Evolutionary conservation across 495 filamentous ascomycete species (phyloP).

Genomic region (Daldinia concentrica): DNA sequence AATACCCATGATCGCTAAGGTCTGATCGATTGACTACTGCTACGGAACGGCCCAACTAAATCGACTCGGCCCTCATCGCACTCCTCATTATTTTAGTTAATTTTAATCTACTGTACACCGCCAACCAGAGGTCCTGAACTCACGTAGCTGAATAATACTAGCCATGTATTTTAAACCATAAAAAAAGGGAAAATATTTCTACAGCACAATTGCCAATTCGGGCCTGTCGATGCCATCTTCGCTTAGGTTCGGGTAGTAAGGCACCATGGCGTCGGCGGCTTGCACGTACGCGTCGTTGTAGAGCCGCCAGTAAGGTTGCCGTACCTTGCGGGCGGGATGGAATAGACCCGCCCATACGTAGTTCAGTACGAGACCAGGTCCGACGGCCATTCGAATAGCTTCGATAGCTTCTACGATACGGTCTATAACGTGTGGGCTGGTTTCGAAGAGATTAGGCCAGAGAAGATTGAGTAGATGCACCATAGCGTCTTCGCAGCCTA

Average conservation of each 20-base stretch:
- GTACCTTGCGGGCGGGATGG: conserved; percentile 93
- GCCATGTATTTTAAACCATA: neutral
- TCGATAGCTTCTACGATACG: conserved; percentile 96
- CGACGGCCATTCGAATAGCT: conserved; percentile 93
- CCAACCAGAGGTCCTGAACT: conserved; percentile 17
- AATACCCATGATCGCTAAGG: neutral
- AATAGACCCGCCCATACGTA: conserved; percentile 98
- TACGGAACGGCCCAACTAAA: neutral
- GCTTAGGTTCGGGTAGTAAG: conserved; percentile 88
- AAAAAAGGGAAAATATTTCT: conserved; percentile 45
- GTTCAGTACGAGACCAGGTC: conserved; percentile 90
- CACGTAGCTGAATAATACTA: conserved; percentile 16
- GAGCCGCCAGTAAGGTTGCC: conserved; percentile 90
- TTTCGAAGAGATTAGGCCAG: conserved; percentile 98
- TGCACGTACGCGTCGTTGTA: conserved; percentile 99
- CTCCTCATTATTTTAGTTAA: conserved; percentile 12
- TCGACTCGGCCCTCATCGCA: neutral
- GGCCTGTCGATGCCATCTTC: conserved; percentile 77
- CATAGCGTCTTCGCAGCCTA: conserved; percentile 99
- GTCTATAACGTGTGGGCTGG: conserved; percentile 97
- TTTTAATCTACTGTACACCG: conserved; percentile 31
- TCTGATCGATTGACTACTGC: conserved; percentile 2
- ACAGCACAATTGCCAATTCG: conserved; percentile 87
- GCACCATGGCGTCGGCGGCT: conserved; percentile 90
- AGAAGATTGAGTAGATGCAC: conserved; percentile 95